Evolutionary conservation across 768 basidiomycete genomes (phyloP), one percentile per base, ranked within the genome.

Genomic region (Royoungia palumana): DNA sequence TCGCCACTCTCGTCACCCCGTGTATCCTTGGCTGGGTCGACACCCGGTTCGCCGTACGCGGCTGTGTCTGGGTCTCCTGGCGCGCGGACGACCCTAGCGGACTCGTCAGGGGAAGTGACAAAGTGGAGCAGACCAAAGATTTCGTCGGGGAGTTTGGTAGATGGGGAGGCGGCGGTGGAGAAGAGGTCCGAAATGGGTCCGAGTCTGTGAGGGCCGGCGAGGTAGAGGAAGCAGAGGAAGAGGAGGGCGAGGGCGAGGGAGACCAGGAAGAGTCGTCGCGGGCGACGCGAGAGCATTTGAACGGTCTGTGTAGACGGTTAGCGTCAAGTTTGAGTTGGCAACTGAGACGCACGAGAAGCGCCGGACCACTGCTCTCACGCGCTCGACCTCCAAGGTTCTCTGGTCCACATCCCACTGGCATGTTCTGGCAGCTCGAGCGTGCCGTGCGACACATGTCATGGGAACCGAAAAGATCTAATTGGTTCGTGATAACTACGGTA

Each of bases 51-150:
- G 0, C 25, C 19, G 41, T 30, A 16, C 84, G 57, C 11, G 74
- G 72, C 35, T 73, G 60, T 14, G 22, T 72, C 65, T 5, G 60
- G 14, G 22, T 72, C 65, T 5, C 70, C 64, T 0, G 39, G 32
- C 4, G 37, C 24, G 22, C 3, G 32, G 28, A 64, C 11, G n/a
- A 56, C 38, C 0, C 64, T 49, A 17, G 42, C 52, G 25, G 54
- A 49, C 17, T 65, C 64, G 35, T 57, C 57, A 6, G 64, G 54
- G 25, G 76, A 72, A 0, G 80, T 80, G 25, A 84, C 78, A 36
- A 89, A 74, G 58, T 85, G 76, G 25, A 89, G 69, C n/a, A 89
- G 70, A 0, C 85, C 87, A 46, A 82, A 85, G 22, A 89, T 79
- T 65, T 89, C 87, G 44, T 77, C 72, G 40, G 61, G 68, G 30